A percentile compares a stretch with the other conserved stretches of the same genome.
phyloP scores from a whole-genome alignment of 768 basidiomycete species.

The Candolleomyces eurysporus region DNA sequence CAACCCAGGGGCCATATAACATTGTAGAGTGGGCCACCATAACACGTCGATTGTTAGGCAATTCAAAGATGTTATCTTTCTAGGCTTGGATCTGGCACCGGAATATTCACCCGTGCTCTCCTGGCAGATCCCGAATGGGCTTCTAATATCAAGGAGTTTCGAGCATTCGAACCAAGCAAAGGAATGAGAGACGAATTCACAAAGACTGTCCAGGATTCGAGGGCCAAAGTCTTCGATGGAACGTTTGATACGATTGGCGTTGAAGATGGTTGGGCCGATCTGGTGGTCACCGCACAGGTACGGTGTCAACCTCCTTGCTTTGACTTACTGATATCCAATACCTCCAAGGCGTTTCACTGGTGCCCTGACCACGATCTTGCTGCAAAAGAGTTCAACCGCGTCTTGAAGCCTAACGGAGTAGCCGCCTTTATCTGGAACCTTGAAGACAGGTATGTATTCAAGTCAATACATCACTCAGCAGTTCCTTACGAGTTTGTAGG shows the following conservation, averaged over 20 bases:
- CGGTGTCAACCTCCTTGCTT: not conserved
- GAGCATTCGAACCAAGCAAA: constrained; percentile 78
- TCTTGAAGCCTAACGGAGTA: constrained; percentile 73
- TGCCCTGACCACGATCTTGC: constrained; percentile 77
- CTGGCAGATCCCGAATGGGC: constrained; percentile 61
- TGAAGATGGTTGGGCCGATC: constrained; percentile 68
- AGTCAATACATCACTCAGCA: not conserved
- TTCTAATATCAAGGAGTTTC: constrained; percentile 47
- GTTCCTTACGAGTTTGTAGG: constrained; percentile 27
- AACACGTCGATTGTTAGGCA: not conserved
- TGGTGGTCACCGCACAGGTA: constrained; percentile 78
- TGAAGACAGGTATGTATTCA: constrained; percentile 61
- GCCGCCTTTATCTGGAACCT: constrained; percentile 88
- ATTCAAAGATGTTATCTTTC: constrained; percentile 1
- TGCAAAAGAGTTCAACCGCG: constrained; percentile 70
- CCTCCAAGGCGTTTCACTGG: constrained; percentile 82
- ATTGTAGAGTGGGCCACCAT: constrained; percentile 61
- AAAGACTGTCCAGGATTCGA: constrained; percentile 51
- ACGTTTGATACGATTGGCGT: constrained; percentile 67
- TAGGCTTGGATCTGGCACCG: constrained; percentile 84
- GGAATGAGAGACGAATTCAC: constrained; percentile 82
- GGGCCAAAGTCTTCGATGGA: constrained; percentile 57
- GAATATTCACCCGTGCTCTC: constrained; percentile 84
- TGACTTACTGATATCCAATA: constrained; percentile 25
- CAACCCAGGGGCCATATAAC: constrained; percentile 43